phyloP scores from a whole-genome alignment of 2,329 filamentous ascomycete species.

The Sarocladiaceae sp. region DNA sequence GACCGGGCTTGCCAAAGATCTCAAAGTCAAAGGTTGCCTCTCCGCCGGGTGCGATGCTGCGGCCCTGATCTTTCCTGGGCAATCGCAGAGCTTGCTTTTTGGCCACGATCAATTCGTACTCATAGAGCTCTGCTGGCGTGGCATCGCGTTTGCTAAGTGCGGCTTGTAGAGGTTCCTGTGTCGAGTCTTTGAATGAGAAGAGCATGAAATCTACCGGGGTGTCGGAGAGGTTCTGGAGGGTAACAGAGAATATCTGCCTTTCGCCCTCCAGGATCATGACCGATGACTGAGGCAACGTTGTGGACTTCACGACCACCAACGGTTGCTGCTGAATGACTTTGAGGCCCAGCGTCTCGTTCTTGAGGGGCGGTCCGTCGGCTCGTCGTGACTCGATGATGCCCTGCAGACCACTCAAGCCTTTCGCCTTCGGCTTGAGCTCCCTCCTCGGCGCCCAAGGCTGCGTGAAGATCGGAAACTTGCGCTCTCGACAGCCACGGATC shows the following conservation, averaged over 20 bases:
- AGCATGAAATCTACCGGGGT: slow-evolving; percentile 78
- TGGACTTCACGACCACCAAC: slow-evolving; percentile 65
- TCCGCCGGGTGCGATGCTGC: slow-evolving; percentile 60
- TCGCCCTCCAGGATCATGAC: slow-evolving; percentile 94
- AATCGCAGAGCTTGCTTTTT: slow-evolving; percentile 63
- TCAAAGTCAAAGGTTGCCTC: slow-evolving; percentile 73
- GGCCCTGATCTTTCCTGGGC: slow-evolving; percentile 43
- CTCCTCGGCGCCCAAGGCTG: slow-evolving; percentile 67
- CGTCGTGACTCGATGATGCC: slow-evolving; percentile 27
- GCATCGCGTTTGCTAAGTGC: slow-evolving; percentile 72
- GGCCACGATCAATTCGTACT: slow-evolving; percentile 74
- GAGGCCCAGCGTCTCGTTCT: slow-evolving; percentile 49
- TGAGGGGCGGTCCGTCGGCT: slow-evolving; percentile 19
- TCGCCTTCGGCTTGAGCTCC: slow-evolving; percentile 69
- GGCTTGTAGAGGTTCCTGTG: slow-evolving; percentile 67
- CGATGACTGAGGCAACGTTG: slow-evolving; percentile 74
- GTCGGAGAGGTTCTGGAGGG: slow-evolving; percentile 69
- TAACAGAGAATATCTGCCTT: slow-evolving; percentile 67
- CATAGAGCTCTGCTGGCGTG: slow-evolving; percentile 72
- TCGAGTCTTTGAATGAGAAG: slow-evolving; percentile 86
- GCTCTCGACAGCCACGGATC: slow-evolving; percentile 73
- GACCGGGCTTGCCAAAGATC: slow-evolving; percentile 76
- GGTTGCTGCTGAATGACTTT: slow-evolving; percentile 79
- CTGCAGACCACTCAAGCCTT: slow-evolving; percentile 56
- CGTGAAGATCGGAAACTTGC: slow-evolving; percentile 77